Evolutionary conservation across 345 rosid genomes (phyloP), one percentile per base, ranked within the genome.

Genomic region (Dipteronia dyeriana): DNA sequence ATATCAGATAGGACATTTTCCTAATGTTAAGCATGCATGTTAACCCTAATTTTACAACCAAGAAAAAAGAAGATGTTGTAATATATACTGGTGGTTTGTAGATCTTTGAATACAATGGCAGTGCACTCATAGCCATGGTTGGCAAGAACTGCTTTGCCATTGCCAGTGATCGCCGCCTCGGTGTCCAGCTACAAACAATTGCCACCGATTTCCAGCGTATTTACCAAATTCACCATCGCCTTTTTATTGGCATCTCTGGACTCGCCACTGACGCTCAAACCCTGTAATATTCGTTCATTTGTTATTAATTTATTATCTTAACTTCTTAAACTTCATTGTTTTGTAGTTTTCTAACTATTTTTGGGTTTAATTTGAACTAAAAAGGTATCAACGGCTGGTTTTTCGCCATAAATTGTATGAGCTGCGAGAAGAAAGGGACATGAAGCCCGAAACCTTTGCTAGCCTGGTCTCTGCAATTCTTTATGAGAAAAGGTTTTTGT

Each of bases 361-460:
- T 31, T 74, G 63, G 60, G 39, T 56, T 26, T 69, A 23, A n/a
- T 66, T 31, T 65, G 41, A 38, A 65, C 67, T 76, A 62, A 86
- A 81, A 84, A 96, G 97, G 86, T 89, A 96, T 82, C 99, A 96
- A 87, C 86, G 98, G 70, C 82, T 96, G 68, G 92, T 91, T 81
- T 96, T 94, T 75, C 90, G 97, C 68, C 97, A 94, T 81, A 96
- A 95, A 77, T 77, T 93, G 73, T 95, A 95, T 68, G 92, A 93
- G 89, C 91, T 95, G 39, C 87, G 94, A 60, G 99, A 95, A 79
- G 99, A 95, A 84, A 91, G 99, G 82, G 99, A 93, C 77, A 93
- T 95, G 97, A 95, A 93, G 81, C 99, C 99, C n/a, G 98, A 95
- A 80, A 95, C 99, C 10, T 96, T 94, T 81, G 98, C 98, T 3